Base-by-base conservation (phyloP, 2,329 filamentous ascomycete genomes). In the Podosphaera aphanis region DNA sequence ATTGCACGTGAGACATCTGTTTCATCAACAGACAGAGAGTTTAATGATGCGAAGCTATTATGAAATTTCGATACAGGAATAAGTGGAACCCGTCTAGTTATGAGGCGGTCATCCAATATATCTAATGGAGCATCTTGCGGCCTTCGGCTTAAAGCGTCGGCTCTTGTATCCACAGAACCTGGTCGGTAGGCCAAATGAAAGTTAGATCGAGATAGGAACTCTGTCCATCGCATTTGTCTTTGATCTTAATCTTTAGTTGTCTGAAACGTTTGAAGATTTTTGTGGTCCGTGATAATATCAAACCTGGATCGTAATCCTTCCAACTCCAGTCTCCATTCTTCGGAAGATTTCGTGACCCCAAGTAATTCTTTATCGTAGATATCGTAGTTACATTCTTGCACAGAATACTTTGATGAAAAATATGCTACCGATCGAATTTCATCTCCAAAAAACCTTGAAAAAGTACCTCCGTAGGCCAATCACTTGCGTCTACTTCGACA, bases 351-450 rank as follows among this genome's bases (percentile, higher is more conserved):
- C 13, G 63, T 46, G 27, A 63, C 58, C 2, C 58, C 57, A 3
- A 63, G 39, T 0, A 64, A 50, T 51, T 62, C 59, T 45, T 62
- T 61, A 45, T 63, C 49, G 43, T 62, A 52, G 8, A 61, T 61
- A 13, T 58, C 36, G 47, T 62, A 62, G 47, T 61, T 62, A 13
- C 45, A 37, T 36, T 53, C 48, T 29, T 29, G 25, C n/a, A n/a
- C n/a, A n/a, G n/a, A n/a, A n/a, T n/a, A n/a, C n/a, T n/a, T n/a
- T n/a, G n/a, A n/a, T n/a, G n/a, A n/a, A n/a, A n/a, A n/a, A n/a
- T n/a, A n/a, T n/a, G n/a, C n/a, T n/a, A n/a, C n/a, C n/a, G n/a
- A n/a, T n/a, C n/a, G n/a, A n/a, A n/a, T n/a, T n/a, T n/a, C n/a
- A n/a, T n/a, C n/a, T n/a, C n/a, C n/a, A n/a, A n/a, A n/a, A n/a